Evolutionary conservation across 768 basidiomycete genomes (phyloP).

Genomic region (Hericium coralloides): DNA sequence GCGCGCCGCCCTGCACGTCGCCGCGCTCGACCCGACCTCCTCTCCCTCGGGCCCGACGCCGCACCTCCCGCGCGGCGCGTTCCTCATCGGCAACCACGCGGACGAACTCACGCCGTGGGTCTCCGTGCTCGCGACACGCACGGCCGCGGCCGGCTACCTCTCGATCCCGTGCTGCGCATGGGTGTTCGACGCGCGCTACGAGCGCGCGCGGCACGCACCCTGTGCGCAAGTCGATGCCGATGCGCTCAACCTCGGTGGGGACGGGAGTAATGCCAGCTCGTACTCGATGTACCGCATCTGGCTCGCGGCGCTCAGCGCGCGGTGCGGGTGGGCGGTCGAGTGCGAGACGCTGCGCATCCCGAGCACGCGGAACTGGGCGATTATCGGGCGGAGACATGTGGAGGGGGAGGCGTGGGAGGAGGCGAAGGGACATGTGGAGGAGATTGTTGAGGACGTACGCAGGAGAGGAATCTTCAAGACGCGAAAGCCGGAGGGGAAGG

Average conservation of each 20-base stretch:
- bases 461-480: slow-evolving; percentile 66
- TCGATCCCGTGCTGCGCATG: slow-evolving; percentile 91
- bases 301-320: slow-evolving; percentile 62
- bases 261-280: slow-evolving; percentile 52
- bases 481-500: slow-evolving; percentile 64
- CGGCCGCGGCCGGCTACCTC: slow-evolving; percentile 56
- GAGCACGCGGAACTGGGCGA: slow-evolving; percentile 88
- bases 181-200: slow-evolving; percentile 61
- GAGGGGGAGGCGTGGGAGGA: slow-evolving; percentile 21
- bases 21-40: slow-evolving; percentile 59
- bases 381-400: slow-evolving; percentile 38
- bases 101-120: slow-evolving; percentile 97
- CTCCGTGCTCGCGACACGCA: slow-evolving; percentile 66
- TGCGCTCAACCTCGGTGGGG: slow-evolving; percentile 50
- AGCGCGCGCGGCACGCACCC: slow-evolving; percentile 33
- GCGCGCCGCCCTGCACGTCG: slow-evolving; percentile 49
- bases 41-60: slow-evolving; percentile 1
- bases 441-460: slow-evolving; percentile 46
- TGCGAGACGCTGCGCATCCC: slow-evolving; percentile 84
- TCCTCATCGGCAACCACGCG: slow-evolving; percentile 91
- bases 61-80: slow-evolving; percentile 39
- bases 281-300: slow-evolving; percentile 84
- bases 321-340: slow-evolving; percentile 84
- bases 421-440: slow-evolving; percentile 35
- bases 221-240: slow-evolving; percentile 21